Percentiles rank a stretch among this genome's conserved stretches.
Conservation (phyloP, 805 yeast genomes). For the Ogataea paradorogensis region DNA sequence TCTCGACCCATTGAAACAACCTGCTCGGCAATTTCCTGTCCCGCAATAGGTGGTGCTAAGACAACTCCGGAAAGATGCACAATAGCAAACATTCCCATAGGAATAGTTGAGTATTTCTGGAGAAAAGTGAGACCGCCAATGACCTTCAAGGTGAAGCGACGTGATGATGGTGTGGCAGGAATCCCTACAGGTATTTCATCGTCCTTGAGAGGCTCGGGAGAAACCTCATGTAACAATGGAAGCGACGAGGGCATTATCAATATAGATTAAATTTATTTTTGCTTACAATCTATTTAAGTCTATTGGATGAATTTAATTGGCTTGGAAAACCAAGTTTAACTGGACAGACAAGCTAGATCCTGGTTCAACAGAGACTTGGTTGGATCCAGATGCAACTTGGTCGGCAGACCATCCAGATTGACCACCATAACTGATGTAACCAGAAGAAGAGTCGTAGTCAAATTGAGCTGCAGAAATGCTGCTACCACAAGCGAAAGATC, state of each 20-base stretch:
- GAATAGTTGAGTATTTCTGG: constrained; percentile 62
- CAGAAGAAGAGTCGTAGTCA: constrained; percentile 44
- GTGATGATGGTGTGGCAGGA: constrained; percentile 16
- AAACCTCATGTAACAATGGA: no score
- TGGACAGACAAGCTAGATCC: constrained; percentile 39
- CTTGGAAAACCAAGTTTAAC: constrained; percentile 37
- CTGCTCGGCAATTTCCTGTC: constrained; percentile 46
- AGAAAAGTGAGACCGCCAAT: constrained; percentile 22
- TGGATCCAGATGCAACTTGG: constrained; percentile 39
- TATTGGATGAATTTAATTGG: background rate
- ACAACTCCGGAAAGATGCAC: constrained; percentile 57
- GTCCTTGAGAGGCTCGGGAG: constrained; percentile 23
- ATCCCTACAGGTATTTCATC: constrained; percentile 17
- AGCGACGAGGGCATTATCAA: constrained; percentile 4
- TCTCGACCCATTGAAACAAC: constrained; percentile 58
- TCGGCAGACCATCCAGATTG: constrained; percentile 57
- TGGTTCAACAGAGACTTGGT: constrained; percentile 49
- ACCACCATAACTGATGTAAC: constrained; percentile 60
- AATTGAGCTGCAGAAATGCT: constrained; percentile 52
- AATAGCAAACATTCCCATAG: constrained; percentile 53
- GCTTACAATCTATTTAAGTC: constrained; percentile 1
- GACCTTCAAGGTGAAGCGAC: constrained; percentile 5
- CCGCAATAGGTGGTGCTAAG: constrained; percentile 48
- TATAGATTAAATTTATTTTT: background rate
- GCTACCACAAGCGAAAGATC: constrained; percentile 31